These are phyloP conservation scores for Syncephalastrum monosporum DNA, from an alignment of 371 early-diverging fungal species.

Conservation along the genomic window DNA sequence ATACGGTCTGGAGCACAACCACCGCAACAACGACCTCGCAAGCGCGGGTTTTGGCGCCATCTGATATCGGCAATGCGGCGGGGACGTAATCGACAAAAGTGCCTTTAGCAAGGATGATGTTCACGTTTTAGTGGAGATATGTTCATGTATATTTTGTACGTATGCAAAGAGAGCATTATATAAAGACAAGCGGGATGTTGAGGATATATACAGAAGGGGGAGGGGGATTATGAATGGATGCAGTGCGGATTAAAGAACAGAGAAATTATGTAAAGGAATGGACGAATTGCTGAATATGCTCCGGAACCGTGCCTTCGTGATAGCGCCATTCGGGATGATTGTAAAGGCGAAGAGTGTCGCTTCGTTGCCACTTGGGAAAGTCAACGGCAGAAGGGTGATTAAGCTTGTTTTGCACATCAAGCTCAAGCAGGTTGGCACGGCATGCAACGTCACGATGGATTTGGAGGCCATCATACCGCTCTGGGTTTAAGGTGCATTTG, in stretches of 20 bases:
- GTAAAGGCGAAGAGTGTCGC: slow-evolving; percentile 36
- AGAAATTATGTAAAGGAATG: not conserved
- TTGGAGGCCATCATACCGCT: slow-evolving; percentile 31
- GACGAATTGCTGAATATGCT: slow-evolving; percentile 17
- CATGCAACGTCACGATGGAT: slow-evolving; percentile 41
- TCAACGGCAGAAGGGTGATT: slow-evolving; percentile 42
- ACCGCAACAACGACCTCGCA: slow-evolving; percentile 6
- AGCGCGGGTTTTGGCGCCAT: slow-evolving; percentile 2
- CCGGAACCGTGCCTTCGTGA: slow-evolving; percentile 34
- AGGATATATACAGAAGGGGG: not conserved
- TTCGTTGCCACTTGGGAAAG: slow-evolving; percentile 38
- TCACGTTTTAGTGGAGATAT: not conserved
- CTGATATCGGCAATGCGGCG: not conserved
- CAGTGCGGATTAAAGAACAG: not conserved
- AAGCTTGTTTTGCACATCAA: slow-evolving; percentile 27
- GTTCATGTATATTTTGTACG: slow-evolving; percentile 1
- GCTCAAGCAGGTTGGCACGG: slow-evolving; percentile 24
- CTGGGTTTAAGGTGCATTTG: slow-evolving; percentile 27
- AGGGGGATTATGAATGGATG: slow-evolving; percentile 3
- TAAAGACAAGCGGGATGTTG: not conserved
- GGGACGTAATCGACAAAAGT: too few relatives aligned
- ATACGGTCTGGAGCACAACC: not conserved
- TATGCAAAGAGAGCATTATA: not conserved
- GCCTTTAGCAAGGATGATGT: too few relatives aligned
- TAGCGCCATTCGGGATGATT: slow-evolving; percentile 53